Percentiles rank a stretch among this genome's conserved stretches.
Conservation (phyloP, 257 asterid genomes). For the Solanum phureja region DNA sequence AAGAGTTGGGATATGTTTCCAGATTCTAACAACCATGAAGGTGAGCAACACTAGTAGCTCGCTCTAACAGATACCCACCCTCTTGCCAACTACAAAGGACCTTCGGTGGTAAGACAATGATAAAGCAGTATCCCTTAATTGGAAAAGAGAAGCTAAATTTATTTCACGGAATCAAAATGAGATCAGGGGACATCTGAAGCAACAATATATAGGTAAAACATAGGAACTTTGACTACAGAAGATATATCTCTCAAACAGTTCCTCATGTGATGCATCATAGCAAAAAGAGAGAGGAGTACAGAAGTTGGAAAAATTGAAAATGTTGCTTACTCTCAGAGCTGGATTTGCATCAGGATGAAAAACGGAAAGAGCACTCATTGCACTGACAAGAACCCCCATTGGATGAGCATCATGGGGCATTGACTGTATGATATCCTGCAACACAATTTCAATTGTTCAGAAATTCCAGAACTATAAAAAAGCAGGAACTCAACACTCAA, state of each 20-base stretch:
- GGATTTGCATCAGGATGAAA: slow-evolving; percentile 99
- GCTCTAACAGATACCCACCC: background rate
- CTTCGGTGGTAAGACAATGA: background rate
- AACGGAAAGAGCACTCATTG: slow-evolving; percentile 91
- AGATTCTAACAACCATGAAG: background rate
- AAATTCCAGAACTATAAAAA: background rate
- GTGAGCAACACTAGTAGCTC: background rate
- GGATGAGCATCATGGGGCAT: slow-evolving; percentile 99
- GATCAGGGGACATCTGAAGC: background rate
- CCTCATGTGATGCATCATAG: background rate
- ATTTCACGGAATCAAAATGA: background rate
- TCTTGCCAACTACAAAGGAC: background rate
- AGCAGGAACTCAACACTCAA: background rate
- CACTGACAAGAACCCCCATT: slow-evolving; percentile 98
- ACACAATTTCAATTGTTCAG: slow-evolving; percentile 22
- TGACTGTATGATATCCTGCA: slow-evolving; percentile 95
- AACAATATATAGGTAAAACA: background rate
- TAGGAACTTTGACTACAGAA: background rate
- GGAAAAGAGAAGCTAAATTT: background rate
- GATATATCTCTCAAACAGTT: background rate
- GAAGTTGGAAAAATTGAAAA: background rate
- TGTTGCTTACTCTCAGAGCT: slow-evolving; percentile 69
- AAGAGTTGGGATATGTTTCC: background rate
- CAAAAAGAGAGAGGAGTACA: background rate
- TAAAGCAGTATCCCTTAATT: background rate